These are phyloP conservation scores for Lathyrus aphaca DNA, from an alignment of 306 rosid species.

Conservation along the genomic window DNA sequence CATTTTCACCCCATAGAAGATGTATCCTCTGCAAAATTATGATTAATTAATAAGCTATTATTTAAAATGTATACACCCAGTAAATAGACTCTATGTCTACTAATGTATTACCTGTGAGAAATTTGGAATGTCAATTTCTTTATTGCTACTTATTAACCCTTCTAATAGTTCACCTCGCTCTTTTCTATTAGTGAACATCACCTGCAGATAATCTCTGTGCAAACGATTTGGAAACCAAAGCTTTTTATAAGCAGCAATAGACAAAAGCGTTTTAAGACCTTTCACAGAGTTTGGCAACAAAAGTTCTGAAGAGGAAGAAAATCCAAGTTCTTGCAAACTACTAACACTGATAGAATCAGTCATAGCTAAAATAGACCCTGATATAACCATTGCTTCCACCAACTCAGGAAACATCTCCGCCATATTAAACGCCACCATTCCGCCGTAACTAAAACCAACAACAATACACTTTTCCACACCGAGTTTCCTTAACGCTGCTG, in stretches of 20 bases:
- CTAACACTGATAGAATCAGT: conserved; percentile 50
- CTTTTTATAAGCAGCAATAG: conserved; percentile 68
- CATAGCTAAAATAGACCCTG: conserved; percentile 83
- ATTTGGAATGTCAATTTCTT: conserved; percentile 52
- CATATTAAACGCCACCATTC: conserved; percentile 83
- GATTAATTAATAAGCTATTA: not conserved
- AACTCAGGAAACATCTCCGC: conserved; percentile 67
- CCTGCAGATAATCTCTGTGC: conserved; percentile 74
- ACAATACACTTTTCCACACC: conserved; percentile 67
- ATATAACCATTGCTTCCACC: conserved; percentile 55
- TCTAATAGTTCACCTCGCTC: conserved; percentile 81
- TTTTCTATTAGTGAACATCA: conserved; percentile 85
- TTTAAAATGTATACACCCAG: no score
- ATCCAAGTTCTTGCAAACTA: conserved; percentile 60
- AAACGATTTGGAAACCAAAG: conserved; percentile 77
- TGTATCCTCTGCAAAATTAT: conserved; percentile 62
- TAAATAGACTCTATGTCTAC: no score
- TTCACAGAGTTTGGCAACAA: conserved; percentile 70
- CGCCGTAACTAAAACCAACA: conserved; percentile 90
- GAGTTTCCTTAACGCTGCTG: conserved; percentile 58
- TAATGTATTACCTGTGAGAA: conserved; percentile 79
- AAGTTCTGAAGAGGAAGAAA: conserved; percentile 72
- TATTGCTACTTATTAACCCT: conserved; percentile 58
- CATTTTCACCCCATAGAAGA: conserved; percentile 90
- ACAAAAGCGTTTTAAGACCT: conserved; percentile 70